phyloP scores from a whole-genome alignment of 2,329 filamentous ascomycete genomes.

The Cladosporium sp. region DNA sequence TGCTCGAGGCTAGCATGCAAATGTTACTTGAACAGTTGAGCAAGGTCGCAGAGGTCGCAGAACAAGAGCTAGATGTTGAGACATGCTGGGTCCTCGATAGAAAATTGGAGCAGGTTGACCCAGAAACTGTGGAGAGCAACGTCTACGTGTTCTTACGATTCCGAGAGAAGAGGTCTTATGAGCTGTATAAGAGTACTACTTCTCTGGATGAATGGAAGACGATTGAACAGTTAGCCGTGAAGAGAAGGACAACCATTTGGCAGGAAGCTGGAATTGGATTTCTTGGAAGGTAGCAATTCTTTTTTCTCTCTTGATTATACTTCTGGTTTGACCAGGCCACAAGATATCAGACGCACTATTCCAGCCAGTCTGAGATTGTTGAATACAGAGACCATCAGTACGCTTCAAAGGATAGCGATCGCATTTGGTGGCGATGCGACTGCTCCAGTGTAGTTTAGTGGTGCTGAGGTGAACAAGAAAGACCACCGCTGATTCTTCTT shows the following conservation, averaged over 20 bases:
- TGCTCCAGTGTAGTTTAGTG: constrained; percentile 10
- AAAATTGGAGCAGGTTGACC: neutral
- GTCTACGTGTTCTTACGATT: neutral
- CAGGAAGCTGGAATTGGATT: neutral
- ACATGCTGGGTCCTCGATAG: neutral
- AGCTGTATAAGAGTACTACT: neutral
- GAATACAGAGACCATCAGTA: too few relatives aligned
- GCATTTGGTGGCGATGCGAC: constrained; percentile 18
- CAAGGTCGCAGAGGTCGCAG: neutral
- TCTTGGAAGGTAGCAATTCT: neutral
- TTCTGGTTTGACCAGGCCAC: too few relatives aligned
- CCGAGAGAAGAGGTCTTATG: neutral
- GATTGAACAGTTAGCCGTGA: neutral
- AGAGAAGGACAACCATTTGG: neutral
- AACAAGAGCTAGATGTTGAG: neutral
- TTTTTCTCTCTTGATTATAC: too few relatives aligned
- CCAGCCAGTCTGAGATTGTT: too few relatives aligned
- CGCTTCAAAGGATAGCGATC: constrained; percentile 16
- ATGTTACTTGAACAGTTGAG: neutral
- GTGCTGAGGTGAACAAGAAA: constrained; percentile 21
- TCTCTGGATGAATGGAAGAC: neutral
- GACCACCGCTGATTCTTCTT: constrained; percentile 25
- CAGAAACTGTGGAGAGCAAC: neutral
- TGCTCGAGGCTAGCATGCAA: neutral
- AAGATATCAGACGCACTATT: too few relatives aligned